These are phyloP conservation scores for Fusarium sp. DNA, from an alignment of 2,329 filamentous ascomycete species.

Conservation along the genomic window DNA sequence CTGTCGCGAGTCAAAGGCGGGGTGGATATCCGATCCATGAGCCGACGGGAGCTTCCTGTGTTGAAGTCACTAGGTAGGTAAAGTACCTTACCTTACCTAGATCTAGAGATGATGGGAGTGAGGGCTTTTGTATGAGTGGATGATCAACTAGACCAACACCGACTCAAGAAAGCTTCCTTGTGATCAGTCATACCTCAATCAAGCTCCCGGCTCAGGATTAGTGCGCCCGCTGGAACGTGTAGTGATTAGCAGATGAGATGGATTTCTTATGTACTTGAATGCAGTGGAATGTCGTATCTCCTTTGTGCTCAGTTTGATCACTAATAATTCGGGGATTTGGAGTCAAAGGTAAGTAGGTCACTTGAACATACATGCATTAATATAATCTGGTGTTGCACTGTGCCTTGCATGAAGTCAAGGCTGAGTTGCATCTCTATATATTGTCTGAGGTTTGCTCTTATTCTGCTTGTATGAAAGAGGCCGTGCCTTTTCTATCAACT, in stretches of 20 bases:
- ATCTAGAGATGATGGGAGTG: not conserved
- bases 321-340: not conserved
- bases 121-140: not conserved
- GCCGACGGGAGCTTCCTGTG: conserved; percentile 1
- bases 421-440: not conserved
- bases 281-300: conserved; percentile 9
- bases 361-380: not conserved
- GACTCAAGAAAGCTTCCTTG: not conserved
- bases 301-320: not conserved
- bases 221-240: conserved; percentile 16
- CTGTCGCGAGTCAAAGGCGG: not conserved
- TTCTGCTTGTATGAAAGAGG: not conserved
- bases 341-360: not conserved
- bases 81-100: not conserved
- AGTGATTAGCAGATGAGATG: not conserved
- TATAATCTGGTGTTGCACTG: not conserved
- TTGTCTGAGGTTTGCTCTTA: not conserved
- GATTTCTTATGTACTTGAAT: not conserved
- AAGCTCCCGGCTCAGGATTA: conserved; percentile 13
- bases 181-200: not conserved
- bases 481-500: not conserved
- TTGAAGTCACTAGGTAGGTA: not conserved
- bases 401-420: not conserved
- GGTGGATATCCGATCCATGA: not conserved
- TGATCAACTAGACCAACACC: conserved; percentile 15